Percentiles rank a stretch among this genome's conserved stretches.
Conservation (phyloP, 2,329 filamentous ascomycete species). For the Cladobotryum mycophilum region DNA sequence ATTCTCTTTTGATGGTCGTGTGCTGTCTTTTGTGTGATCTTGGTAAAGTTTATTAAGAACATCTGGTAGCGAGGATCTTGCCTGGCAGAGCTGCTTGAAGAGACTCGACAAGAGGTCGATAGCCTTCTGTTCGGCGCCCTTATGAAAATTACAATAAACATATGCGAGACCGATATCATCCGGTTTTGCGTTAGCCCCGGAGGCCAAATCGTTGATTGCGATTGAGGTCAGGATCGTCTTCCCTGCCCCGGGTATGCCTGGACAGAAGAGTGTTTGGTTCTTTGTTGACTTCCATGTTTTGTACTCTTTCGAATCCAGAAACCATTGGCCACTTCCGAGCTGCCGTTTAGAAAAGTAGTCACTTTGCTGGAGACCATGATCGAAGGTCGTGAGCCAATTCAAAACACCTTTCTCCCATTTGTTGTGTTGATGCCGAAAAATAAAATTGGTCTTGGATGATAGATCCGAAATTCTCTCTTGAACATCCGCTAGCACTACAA, state of each 20-base stretch:
- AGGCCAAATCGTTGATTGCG: background rate
- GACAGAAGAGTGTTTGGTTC: background rate
- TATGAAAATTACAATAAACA: background rate
- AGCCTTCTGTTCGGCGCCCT: background rate
- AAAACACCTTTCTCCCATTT: background rate
- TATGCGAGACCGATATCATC: background rate
- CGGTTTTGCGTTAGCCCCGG: background rate
- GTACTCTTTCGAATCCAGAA: background rate
- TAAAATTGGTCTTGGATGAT: background rate
- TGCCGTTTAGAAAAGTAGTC: background rate
- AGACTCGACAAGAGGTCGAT: background rate
- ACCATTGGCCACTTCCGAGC: background rate
- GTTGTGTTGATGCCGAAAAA: background rate
- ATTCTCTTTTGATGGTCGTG: background rate
- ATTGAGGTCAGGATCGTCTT: background rate
- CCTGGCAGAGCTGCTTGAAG: constrained; percentile 1
- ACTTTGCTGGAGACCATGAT: background rate
- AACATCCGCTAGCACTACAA: background rate
- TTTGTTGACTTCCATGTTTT: background rate
- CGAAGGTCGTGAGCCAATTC: background rate
- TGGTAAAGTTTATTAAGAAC: background rate
- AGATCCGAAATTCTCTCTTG: background rate
- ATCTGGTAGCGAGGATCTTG: background rate
- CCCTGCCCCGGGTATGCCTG: background rate
- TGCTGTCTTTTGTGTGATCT: background rate